Percentiles rank a stretch among this genome's conserved stretches.
These are phyloP conservation scores for Talinum fruticosum DNA, from an alignment of 148 eudicot species.

Conservation along the genomic window DNA sequence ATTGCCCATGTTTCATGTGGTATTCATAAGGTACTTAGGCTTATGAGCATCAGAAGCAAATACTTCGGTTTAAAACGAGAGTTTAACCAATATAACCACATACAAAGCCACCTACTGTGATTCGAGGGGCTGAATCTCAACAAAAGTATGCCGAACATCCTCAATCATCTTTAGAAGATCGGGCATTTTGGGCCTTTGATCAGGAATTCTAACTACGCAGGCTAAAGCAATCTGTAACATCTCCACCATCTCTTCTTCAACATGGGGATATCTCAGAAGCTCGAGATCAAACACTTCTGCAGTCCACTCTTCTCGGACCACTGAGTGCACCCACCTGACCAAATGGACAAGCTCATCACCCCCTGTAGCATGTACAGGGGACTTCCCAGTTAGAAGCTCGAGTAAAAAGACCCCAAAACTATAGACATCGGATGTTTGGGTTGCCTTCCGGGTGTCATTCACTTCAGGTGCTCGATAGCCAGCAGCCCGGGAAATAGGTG, in stretches of 20 bases:
- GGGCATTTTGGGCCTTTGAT: conserved; percentile 69
- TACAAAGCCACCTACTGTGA: neutral
- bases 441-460: conserved; percentile 64
- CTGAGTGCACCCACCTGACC: conserved; percentile 81
- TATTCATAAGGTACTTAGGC: neutral
- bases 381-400: conserved; percentile 78
- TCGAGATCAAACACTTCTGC: conserved; percentile 81
- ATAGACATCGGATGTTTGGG: conserved; percentile 78
- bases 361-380: conserved; percentile 58
- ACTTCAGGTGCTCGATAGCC: conserved; percentile 91
- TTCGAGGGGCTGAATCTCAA: conserved; percentile 31
- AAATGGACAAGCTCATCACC: conserved; percentile 65
- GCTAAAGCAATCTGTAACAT: conserved; percentile 73
- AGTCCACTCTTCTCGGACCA: conserved; percentile 79
- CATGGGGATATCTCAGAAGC: conserved; percentile 60
- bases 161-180: conserved; percentile 68
- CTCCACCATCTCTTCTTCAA: conserved; percentile 86
- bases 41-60: neutral
- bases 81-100: neutral
- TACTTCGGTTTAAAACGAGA: neutral
- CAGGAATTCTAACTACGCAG: conserved; percentile 62
- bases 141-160: conserved; percentile 37
- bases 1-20: neutral
- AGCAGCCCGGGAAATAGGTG: conserved; percentile 72
- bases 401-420: conserved; percentile 83